Evolutionary conservation across 2,329 filamentous ascomycete species (phyloP), one percentile per base, ranked within the genome.

Genomic region (Akanthomyces muscarius): DNA sequence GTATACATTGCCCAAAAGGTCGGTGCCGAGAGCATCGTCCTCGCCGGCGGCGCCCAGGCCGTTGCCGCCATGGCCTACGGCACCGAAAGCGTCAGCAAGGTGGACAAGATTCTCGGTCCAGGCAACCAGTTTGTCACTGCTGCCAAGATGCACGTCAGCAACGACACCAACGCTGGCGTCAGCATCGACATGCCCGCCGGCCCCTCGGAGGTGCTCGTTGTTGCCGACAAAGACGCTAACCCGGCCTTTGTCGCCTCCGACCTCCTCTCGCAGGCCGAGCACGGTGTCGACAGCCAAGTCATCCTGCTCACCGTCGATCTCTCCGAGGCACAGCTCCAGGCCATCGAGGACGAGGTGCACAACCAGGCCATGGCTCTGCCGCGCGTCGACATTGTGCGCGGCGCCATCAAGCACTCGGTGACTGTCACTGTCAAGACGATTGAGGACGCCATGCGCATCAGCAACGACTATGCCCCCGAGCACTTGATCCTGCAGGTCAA

Each of bases 81-180:
- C 54, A 99, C 95, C 0, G 90, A 97, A 77, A 94, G 88, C 69
- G 87, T 99, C 57, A 91, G 83, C 75, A 99, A 99, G 80, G 95
- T 99, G 8, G 95, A 99, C 82, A 99, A 99, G 85, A 97, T 99
- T 69, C 86, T 98, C 14, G 95, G 95, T 0, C 95, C 95, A 3
- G 95, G 95, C 42, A 99, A 99, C 78, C 95, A 98, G 76, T 99
- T 98, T 73, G 95, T 99, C 47, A 99, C 95, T 0, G 95, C 95
- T 0, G 95, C 91, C 59, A 99, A 99, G 85, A 99, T 99, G 95
- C 84, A 93, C 70, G 95, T 99, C 50, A 91, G 89, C 76, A 99
- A 99, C 76, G 95, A 99, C 74, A 98, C 95, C 51, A 96, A 92
- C 65, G 95, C 95, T 14, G 90, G 91, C 25, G 93, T 97, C 47